A percentile compares a stretch with the other conserved stretches of the same genome.
phyloP scores from a whole-genome alignment of 768 basidiomycete species.

The Leucocoprinus leucothites region DNA sequence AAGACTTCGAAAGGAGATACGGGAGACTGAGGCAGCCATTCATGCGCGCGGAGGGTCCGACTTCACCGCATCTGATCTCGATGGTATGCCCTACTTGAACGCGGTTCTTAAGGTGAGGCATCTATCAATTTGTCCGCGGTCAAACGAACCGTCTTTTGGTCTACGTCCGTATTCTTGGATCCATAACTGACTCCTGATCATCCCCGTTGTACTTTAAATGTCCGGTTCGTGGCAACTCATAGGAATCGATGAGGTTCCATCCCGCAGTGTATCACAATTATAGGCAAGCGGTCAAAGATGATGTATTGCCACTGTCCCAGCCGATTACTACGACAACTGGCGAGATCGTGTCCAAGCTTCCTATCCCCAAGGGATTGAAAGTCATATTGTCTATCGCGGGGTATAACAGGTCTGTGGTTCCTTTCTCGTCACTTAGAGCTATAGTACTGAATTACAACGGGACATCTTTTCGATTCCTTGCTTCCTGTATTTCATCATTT shows the following conservation, averaged over 20 bases:
- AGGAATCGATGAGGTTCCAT: conserved; percentile 47
- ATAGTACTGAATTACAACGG: not conserved
- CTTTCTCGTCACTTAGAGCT: not conserved
- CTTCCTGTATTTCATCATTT: not conserved
- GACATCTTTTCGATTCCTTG: not conserved
- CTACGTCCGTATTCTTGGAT: not conserved
- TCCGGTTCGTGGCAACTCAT: not conserved
- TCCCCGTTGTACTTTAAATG: not conserved
- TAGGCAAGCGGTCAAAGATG: conserved; percentile 45
- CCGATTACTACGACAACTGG: conserved; percentile 47
- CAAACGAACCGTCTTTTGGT: not conserved
- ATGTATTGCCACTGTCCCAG: conserved; percentile 53
- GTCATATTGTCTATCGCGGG: conserved; percentile 47
- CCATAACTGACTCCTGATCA: not conserved
- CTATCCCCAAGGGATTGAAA: conserved; percentile 48
- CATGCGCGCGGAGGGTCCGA: conserved; percentile 33
- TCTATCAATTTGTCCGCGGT: conserved; percentile 9
- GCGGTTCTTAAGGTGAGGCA: conserved; percentile 43
- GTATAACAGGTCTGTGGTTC: conserved; percentile 45
- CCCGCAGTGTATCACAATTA: conserved; percentile 33
- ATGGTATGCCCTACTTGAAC: conserved; percentile 45
- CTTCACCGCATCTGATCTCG: conserved; percentile 42
- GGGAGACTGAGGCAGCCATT: conserved; percentile 32
- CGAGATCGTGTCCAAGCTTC: conserved; percentile 40
- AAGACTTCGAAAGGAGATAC: conserved; percentile 59